Evolutionary conservation across 208 protist species (phyloP), one percentile per base, ranked within the genome.

Genomic region (Trypanosoma congolense): DNA sequence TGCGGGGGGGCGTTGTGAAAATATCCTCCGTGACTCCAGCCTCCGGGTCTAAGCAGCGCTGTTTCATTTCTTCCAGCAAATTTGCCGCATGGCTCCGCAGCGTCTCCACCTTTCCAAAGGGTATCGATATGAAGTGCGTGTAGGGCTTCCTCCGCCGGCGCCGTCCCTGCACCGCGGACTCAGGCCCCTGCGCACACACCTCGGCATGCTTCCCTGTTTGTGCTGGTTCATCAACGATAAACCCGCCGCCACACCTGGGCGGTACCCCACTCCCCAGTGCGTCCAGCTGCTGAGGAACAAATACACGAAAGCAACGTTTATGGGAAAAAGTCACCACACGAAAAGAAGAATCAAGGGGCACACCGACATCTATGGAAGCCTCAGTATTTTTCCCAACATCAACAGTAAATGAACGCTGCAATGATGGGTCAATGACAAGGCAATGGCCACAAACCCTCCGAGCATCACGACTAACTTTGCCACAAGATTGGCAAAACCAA

Each of bases 61-160:
- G 44, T 21, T 66, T 54, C 35, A 87, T 49, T 3, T 65, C 52
- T 31, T 44, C 55, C 9, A 86, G 12, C n/a, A 80, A 56, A 22
- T 4, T 3, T 28, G 66, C 60, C 2, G 69, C 67, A 21, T 51
- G 56, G 14, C 44, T 21, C 25, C 50, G 41, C 16, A 77, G 70
- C 26, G 54, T 55, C 1, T 70, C 53, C 30, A 82, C 28, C 45
- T 75, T 84, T 14, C 80, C 83, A 14, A 93, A 61, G 8, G 87
- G 83, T 10, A 93, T 53, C 0, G 87, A 74, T 1, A 93, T 41
- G 52, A 93, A 93, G 67, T 93, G 87, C 2, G 87, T 93, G 70
- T 80, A 93, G 30, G 40, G 52, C 10, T 43, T 40, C n/a, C 40
- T 64, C 3, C 12, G 21, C 4, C 8, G 45, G 16, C 6, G 44